Evolutionary conservation across 2,329 filamentous ascomycete species (phyloP).

Genomic region (Monilinia polystroma): DNA sequence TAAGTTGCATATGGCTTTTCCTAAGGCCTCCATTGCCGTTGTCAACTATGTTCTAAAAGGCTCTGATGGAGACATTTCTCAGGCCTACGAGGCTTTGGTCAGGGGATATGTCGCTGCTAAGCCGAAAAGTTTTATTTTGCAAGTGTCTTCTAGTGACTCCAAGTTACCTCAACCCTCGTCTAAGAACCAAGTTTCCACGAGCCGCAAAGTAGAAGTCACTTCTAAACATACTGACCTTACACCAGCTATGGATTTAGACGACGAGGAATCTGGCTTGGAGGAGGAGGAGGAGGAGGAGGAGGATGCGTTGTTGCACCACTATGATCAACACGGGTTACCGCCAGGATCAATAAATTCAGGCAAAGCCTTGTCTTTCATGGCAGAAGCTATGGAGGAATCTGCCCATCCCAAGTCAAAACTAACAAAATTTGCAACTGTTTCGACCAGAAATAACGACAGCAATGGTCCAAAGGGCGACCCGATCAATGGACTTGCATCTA

Average conservation of each 20-base stretch:
- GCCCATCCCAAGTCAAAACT: conserved; percentile 23
- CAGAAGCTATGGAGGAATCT: conserved; percentile 30
- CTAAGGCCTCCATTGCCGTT: conserved; percentile 35
- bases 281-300: conserved; percentile 37
- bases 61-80: conserved; percentile 34
- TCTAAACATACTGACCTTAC: not conserved
- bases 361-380: conserved; percentile 37
- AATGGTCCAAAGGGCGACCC: conserved; percentile 29
- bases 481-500: conserved; percentile 31
- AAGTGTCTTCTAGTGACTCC: conserved; percentile 21
- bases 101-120: conserved; percentile 34
- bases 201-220: conserved; percentile 10
- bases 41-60: conserved; percentile 37
- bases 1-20: conserved; percentile 39
- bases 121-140: conserved; percentile 33
- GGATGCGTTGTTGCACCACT: conserved; percentile 39
- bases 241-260: conserved; percentile 25
- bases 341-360: conserved; percentile 38
- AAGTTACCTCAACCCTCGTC: not conserved
- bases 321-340: conserved; percentile 39
- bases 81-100: conserved; percentile 38
- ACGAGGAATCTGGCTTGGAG: conserved; percentile 31
- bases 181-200: not conserved
- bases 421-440: conserved; percentile 28
- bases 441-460: conserved; percentile 35